Base-by-base conservation (phyloP, 768 basidiomycete species). In the Mrakia gelida region DNA sequence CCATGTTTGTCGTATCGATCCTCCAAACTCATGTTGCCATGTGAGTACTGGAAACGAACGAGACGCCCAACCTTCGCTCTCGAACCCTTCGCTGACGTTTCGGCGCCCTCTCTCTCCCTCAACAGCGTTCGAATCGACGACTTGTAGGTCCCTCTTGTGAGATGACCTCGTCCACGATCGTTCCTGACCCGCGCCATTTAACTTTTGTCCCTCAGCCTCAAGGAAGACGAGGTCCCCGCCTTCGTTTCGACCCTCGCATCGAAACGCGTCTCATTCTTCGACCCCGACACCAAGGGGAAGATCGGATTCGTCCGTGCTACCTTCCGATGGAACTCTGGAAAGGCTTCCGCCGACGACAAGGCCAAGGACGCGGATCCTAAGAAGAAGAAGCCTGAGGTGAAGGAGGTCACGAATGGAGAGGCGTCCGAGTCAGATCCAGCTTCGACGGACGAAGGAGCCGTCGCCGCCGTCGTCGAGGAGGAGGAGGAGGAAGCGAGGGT, bases 171-270 rank as follows among this genome's bases (percentile, higher is more conserved):
- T 41, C 34, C 32, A 2, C 32, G 13, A 30, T 49, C 41, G 23
- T 45, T 13, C 4, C 68, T 41, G 43, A 70, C 9, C 15, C 34
- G 3, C 7, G 8, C 38, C 15, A 4, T 16, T 71, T 11, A 0
- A n/a, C 26, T 49, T 43, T 7, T 6, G 10, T 41, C 32, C 11
- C 10, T 8, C 13, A 92, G 89, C 82, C 86, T 92, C 9, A 86
- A 87, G 4, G 91, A 92, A 83, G 90, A 91, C 62, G 91, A 92
- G 82, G 90, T 92, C 30, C 90, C 91, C 0, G 88, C 86, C 16
- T 88, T 89, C 82, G 90, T 91, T n/a, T 91, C 89, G 0, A 87
- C 89, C 0, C 83, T 82, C 78, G 84, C 4, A 79, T 80, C 15
- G 65, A 91, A 91, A 82, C 79, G 82, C 78, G 84, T 5, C 80